phyloP scores from a whole-genome alignment of 768 basidiomycete genomes.

The Leccinellum albellum region DNA sequence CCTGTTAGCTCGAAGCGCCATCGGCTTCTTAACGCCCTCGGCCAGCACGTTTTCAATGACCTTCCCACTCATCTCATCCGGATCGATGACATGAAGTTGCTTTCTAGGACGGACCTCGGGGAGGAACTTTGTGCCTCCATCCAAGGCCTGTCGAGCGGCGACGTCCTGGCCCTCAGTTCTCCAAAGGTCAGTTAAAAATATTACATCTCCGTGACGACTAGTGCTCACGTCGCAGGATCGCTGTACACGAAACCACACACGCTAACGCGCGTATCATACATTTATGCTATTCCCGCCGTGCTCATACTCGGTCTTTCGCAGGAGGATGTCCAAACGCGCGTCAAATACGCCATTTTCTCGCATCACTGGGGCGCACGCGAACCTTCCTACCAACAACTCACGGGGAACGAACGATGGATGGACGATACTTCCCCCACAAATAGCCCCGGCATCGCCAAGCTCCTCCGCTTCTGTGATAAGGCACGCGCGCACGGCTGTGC shows the following conservation, averaged over 20 bases:
- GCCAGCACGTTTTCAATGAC: slow-evolving; percentile 12
- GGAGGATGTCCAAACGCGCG: slow-evolving; percentile 1
- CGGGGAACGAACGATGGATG: background rate
- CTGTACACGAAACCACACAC: background rate
- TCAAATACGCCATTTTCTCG: slow-evolving; percentile 14
- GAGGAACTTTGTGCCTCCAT: slow-evolving; percentile 1
- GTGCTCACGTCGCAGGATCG: too few relatives aligned
- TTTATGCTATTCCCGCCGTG: background rate
- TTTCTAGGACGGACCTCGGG: slow-evolving; percentile 12
- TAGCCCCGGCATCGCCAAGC: slow-evolving; percentile 1
- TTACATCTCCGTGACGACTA: background rate
- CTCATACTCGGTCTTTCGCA: background rate
- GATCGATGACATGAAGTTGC: slow-evolving; percentile 6
- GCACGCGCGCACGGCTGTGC: slow-evolving; percentile 3
- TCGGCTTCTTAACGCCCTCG: slow-evolving; percentile 7
- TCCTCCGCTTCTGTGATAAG: slow-evolving; percentile 7
- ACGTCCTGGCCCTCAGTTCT: slow-evolving; percentile 5
- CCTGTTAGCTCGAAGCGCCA: slow-evolving; percentile 2
- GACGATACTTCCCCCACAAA: background rate
- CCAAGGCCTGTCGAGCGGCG: background rate
- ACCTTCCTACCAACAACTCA: slow-evolving; percentile 4
- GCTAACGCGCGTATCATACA: background rate
- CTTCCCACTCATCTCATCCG: slow-evolving; percentile 15
- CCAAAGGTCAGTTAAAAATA: slow-evolving; percentile 3
- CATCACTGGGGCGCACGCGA: slow-evolving; percentile 12